phyloP scores from a whole-genome alignment of 441 rosid species.

The Viola pubescens region DNA sequence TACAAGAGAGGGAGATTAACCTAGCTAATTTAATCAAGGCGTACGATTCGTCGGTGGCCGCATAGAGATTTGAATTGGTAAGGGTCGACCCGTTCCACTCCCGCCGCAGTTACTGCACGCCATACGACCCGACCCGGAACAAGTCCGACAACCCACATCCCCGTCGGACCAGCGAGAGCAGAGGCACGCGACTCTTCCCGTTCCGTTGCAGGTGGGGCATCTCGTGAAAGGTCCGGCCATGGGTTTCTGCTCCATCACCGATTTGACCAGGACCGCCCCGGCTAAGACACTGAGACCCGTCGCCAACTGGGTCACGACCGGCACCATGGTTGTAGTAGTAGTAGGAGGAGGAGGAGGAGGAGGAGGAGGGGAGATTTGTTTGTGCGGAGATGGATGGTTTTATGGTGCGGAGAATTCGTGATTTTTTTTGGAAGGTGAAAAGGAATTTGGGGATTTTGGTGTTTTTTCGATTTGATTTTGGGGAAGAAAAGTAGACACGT shows the following conservation, averaged over 20 bases:
- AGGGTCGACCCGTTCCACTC: slow-evolving; percentile 74
- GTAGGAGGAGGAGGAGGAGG: too few species aligned
- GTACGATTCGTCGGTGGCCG: slow-evolving; percentile 42
- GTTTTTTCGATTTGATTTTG: not conserved
- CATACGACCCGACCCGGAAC: slow-evolving; percentile 85
- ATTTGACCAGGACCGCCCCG: slow-evolving; percentile 76
- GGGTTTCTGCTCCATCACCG: slow-evolving; percentile 75
- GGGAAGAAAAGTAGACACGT: slow-evolving; percentile 47
- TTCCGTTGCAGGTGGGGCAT: slow-evolving; percentile 74
- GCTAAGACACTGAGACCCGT: slow-evolving; percentile 85
- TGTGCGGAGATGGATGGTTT: not conserved
- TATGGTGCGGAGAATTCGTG: not conserved
- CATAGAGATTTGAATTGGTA: slow-evolving; percentile 65
- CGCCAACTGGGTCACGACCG: slow-evolving; percentile 70
- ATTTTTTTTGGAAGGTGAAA: not conserved
- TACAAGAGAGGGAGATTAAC: not conserved
- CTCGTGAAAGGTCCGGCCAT: slow-evolving; percentile 72
- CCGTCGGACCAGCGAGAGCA: slow-evolving; percentile 93
- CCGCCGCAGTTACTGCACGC: slow-evolving; percentile 88
- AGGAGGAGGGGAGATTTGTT: not conserved
- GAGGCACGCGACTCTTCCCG: slow-evolving; percentile 70
- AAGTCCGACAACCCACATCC: slow-evolving; percentile 77
- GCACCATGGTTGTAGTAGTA: slow-evolving; percentile 24
- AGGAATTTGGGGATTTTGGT: not conserved
- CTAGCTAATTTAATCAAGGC: slow-evolving; percentile 15